A percentile compares a stretch with the other conserved stretches of the same genome.
phyloP scores from a whole-genome alignment of 1,139 yeast genomes.

The Candida smagusa region DNA sequence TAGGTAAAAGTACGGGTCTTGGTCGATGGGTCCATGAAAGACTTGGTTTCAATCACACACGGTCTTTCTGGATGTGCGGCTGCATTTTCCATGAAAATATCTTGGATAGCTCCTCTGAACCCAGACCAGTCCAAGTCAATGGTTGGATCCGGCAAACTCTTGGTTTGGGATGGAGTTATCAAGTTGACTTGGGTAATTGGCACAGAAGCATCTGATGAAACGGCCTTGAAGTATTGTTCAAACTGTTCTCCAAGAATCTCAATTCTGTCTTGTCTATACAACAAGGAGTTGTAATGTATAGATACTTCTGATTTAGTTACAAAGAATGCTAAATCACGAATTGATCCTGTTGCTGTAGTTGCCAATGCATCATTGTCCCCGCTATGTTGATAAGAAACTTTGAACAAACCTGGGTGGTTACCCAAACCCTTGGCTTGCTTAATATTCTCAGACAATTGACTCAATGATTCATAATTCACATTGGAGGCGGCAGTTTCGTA shows the following conservation, averaged over 20 bases:
- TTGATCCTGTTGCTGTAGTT: slow-evolving; percentile 49
- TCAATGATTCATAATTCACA: slow-evolving; percentile 46
- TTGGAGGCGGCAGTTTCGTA: slow-evolving; percentile 36
- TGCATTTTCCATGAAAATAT: slow-evolving; percentile 85
- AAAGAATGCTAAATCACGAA: slow-evolving; percentile 63
- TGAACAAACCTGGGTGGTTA: slow-evolving; percentile 60
- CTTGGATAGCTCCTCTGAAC: slow-evolving; percentile 94
- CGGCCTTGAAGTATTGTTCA: slow-evolving; percentile 44
- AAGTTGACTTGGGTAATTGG: slow-evolving; percentile 62
- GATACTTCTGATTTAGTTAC: slow-evolving; percentile 27
- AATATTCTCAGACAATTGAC: slow-evolving; percentile 51
- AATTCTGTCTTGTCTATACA: slow-evolving; percentile 71
- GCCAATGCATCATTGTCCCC: slow-evolving; percentile 38
- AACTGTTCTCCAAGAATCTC: slow-evolving; percentile 72
- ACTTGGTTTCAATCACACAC: slow-evolving; percentile 90
- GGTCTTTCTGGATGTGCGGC: slow-evolving; percentile 75
- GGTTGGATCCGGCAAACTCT: slow-evolving; percentile 82
- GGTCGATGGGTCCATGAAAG: slow-evolving; percentile 52
- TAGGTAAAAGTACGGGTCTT: slow-evolving; percentile 75
- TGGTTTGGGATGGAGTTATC: slow-evolving; percentile 59
- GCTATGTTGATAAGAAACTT: slow-evolving; percentile 60
- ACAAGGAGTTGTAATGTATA: slow-evolving; percentile 69
- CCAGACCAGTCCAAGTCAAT: slow-evolving; percentile 84
- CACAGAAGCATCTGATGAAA: slow-evolving; percentile 30
- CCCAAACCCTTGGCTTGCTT: slow-evolving; percentile 50